Base-by-base conservation (phyloP, 164 flowering plant genomes). In the Tinospora cordifolia region DNA sequence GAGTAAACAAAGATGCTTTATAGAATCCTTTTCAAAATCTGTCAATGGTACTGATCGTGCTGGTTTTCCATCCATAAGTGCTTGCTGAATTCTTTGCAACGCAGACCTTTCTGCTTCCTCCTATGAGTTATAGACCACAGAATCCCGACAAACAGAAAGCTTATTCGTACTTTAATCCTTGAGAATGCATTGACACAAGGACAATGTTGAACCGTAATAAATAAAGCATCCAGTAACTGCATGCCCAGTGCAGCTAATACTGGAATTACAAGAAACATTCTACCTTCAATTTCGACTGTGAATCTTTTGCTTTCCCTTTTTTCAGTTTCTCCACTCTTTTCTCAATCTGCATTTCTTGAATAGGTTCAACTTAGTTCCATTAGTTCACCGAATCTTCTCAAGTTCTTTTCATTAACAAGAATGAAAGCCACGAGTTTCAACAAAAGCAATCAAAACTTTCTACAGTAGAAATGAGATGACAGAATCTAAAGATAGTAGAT, bases 71-170 rank as follows among this genome's bases (percentile, higher is more conserved):
- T 88, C 92, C 93, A 87, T 64, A 38, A 94, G 90, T 59, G 88
- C 89, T 77, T 73, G 81, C 76, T 84, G 92, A 78, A 92, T 89
- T 76, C 66, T 87, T 74, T 87, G 94, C 78, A 92, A 78, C 1
- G 95, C 97, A 74, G 92, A 81, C 73, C 79, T 88, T 72, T 94
- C 99, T 79, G 97, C 90, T 76, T 89, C 98, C 78, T 94, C 99
- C 99, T 94, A 78, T 70, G 74, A 79, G 44, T 47, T 62, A 68
- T 49, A 26, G 11, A 72, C 73, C 22, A 65, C 21, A 49, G 65
- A 59, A 74, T 11, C 36, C 49, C 36, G 8, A 51, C 19, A 59
- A 44, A 71, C 30, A 68, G 36, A 49, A 39, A 69, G 24, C 60
- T 68, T 67, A 66, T 22, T 0, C 30, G 30, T 47, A 46, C n/a